Conservation (phyloP, 2,329 filamentous ascomycete genomes). For the Colletotrichum sansevieriae region DNA sequence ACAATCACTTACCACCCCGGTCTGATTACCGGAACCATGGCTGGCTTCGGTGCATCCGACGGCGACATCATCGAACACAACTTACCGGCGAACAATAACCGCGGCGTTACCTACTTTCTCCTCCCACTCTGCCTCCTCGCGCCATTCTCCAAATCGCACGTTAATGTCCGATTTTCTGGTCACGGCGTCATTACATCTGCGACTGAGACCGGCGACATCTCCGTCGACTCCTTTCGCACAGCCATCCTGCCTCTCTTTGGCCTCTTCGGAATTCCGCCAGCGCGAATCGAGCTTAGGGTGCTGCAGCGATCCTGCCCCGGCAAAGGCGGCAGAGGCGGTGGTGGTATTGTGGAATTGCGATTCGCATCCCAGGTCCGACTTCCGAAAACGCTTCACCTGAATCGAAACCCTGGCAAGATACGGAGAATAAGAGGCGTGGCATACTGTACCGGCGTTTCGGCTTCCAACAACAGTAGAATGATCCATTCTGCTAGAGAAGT, state of each 20-base stretch:
- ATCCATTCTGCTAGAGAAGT: constrained; percentile 91
- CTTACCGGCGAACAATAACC: constrained; percentile 79
- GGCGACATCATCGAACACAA: constrained; percentile 85
- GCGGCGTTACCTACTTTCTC: constrained; percentile 93
- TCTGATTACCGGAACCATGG: constrained; percentile 86
- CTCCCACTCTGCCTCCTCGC: constrained; percentile 90
- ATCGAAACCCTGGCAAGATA: constrained; percentile 84
- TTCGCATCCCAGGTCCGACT: constrained; percentile 94
- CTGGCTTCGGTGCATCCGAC: constrained; percentile 77
- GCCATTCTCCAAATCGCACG: constrained; percentile 90
- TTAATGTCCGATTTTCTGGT: constrained; percentile 91
- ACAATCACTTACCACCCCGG: constrained; percentile 93
- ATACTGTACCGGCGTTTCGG: constrained; percentile 91
- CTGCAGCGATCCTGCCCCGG: constrained; percentile 84
- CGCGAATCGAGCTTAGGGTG: constrained; percentile 87
- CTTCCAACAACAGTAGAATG: constrained; percentile 94
- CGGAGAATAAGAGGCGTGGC: constrained; percentile 93
- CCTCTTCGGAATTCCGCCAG: constrained; percentile 84
- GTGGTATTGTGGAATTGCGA: constrained; percentile 91
- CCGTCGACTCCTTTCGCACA: constrained; percentile 92
- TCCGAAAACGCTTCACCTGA: constrained; percentile 92
- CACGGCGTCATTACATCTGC: constrained; percentile 92
- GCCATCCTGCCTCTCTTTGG: constrained; percentile 91
- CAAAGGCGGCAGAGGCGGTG: constrained; percentile 80
- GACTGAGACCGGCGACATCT: constrained; percentile 87